Conservation (phyloP, 306 rosid genomes). For the Styphnolobium japonicum region DNA sequence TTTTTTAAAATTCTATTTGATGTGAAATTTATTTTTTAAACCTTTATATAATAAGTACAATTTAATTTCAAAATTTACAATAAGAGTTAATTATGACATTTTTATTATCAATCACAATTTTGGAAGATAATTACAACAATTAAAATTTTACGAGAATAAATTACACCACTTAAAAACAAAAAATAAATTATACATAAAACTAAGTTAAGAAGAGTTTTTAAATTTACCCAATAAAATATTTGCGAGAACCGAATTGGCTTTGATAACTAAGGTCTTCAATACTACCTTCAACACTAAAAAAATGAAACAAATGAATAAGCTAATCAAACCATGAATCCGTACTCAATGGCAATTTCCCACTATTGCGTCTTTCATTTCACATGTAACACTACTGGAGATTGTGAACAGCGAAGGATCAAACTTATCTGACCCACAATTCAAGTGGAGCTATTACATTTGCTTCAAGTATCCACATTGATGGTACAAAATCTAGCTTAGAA, state of each 20-base stretch:
- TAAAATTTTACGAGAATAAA: neutral
- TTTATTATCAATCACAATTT: neutral
- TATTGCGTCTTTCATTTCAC: neutral
- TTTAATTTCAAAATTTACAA: neutral
- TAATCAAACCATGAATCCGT: neutral
- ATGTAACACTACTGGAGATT: neutral
- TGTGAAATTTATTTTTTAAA: neutral
- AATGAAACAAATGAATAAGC: neutral
- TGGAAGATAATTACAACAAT: neutral
- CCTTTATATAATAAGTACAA: neutral
- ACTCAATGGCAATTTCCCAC: neutral
- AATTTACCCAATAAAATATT: neutral
- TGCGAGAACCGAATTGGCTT: neutral
- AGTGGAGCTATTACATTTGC: too few species aligned
- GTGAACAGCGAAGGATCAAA: neutral
- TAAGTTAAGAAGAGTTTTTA: neutral
- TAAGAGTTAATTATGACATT: neutral
- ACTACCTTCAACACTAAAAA: neutral
- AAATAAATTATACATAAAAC: neutral
- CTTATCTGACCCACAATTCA: too few species aligned
- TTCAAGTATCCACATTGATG: too few species aligned
- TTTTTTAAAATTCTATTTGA: neutral
- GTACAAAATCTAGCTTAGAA: neutral
- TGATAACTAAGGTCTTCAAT: neutral
- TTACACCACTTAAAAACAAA: neutral